Evolutionary conservation across 2,329 filamentous ascomycete species (phyloP), one percentile per base, ranked within the genome.

Genomic region (Stagonosporopsis chrysanthemi): DNA sequence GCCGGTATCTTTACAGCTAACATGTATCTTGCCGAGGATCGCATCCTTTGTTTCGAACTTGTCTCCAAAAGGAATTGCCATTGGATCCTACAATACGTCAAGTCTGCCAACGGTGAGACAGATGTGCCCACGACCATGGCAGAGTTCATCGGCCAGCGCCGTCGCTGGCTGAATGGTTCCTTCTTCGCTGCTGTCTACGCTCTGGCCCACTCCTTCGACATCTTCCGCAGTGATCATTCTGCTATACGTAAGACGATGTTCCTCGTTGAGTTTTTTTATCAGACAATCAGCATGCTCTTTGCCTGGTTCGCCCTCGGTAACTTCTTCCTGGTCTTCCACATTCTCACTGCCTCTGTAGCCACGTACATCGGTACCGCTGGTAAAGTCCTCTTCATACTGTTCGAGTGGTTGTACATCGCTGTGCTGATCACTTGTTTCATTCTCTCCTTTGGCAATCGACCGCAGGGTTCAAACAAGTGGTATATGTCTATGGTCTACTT

Each of bases 401-500:
- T 99, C 71, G 91, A 96, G 78, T 99, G 94, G 92, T 83, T 97
- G 4, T 99, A 99, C 74, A 90, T 96, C 42, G 90, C 90, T 39
- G 94, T 91, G 12, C 82, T 99, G 43, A 89, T 98, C 48, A 93
- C 94, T 12, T 98, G 95, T 77, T 99, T 99, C 76, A 92, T 99
- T 29, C 80, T 99, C 33, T 90, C 95, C 12, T 86, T 99, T 75
- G 95, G 95, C 65, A 99, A 99, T 78, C 88, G 95, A 50, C 95
- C 95, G 7, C 90, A 96, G 69, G 96, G 96, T 44, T 97, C 92
- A 15, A 96, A 95, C 66, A 92, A 87, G 73, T 90, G 96, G 64
- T 99, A 99, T 79, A 90, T 95, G 82, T 90, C 90, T 47, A 97
- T 97, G 91, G 92, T 97, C n/a, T 89, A 92, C 77, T 99, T 99